Evolutionary conservation across 1,284 basidiomycete species (phyloP).

Genomic region (Ustilago nuda): DNA sequence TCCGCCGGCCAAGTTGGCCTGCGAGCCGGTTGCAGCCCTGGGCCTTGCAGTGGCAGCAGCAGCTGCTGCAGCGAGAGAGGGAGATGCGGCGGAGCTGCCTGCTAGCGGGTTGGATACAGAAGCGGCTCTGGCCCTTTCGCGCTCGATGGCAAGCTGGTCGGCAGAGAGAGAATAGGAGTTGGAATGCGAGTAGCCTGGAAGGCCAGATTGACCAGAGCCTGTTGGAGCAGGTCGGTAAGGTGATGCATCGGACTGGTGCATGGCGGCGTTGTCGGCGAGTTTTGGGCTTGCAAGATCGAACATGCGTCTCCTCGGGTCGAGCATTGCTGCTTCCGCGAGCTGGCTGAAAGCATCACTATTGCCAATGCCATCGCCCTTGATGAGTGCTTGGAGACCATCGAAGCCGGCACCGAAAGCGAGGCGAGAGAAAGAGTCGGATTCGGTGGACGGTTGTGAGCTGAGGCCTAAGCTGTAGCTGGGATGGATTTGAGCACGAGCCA

Average conservation of each 20-base stretch:
- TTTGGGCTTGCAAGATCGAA: slow-evolving; percentile 28
- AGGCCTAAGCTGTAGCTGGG: slow-evolving; percentile 33
- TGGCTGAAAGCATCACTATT: slow-evolving; percentile 60
- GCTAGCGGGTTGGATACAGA: slow-evolving; percentile 27
- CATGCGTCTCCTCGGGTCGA: slow-evolving; percentile 29
- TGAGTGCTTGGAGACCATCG: slow-evolving; percentile 49
- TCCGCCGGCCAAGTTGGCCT: slow-evolving; percentile 33
- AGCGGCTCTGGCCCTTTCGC: slow-evolving; percentile 32
- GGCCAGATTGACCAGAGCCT: not conserved
- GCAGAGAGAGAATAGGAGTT: slow-evolving; percentile 10
- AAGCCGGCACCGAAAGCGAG: slow-evolving; percentile 54
- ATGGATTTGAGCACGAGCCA: slow-evolving; percentile 35
- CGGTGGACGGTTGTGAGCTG: slow-evolving; percentile 27
- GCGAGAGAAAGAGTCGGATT: slow-evolving; percentile 45
- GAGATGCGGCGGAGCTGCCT: slow-evolving; percentile 10
- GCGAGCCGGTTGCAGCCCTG: slow-evolving; percentile 50
- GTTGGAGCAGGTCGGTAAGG: slow-evolving; percentile 15
- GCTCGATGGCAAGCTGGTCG: slow-evolving; percentile 31
- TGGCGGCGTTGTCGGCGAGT: slow-evolving; percentile 11
- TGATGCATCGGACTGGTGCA: slow-evolving; percentile 11
- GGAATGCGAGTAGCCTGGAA: slow-evolving; percentile 9
- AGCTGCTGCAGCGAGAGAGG: slow-evolving; percentile 22
- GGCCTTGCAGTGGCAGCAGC: slow-evolving; percentile 30
- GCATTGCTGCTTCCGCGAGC: slow-evolving; percentile 60
- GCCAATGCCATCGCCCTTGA: slow-evolving; percentile 44